A percentile compares a stretch with the other conserved stretches of the same genome.
These are phyloP conservation scores for Venturia carpophila DNA, from an alignment of 2,329 filamentous ascomycete species.

Conservation along the genomic window DNA sequence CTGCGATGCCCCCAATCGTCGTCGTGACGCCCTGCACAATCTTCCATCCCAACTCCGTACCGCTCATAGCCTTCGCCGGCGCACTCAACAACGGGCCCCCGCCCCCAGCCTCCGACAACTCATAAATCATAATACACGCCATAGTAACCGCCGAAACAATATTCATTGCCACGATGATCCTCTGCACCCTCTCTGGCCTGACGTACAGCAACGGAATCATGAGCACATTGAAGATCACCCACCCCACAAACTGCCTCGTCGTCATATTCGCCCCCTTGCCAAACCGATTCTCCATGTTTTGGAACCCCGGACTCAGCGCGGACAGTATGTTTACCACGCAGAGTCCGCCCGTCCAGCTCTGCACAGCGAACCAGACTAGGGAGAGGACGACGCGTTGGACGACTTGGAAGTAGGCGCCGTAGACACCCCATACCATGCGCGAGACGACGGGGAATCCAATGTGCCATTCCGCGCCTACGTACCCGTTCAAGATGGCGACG, in stretches of 20 bases:
- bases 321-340: neutral
- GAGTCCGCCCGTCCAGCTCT: slow-evolving; percentile 32
- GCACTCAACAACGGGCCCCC: neutral
- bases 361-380: slow-evolving; percentile 35
- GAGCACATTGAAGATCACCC: neutral
- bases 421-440: slow-evolving; percentile 37
- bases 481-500: slow-evolving; percentile 30
- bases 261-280: slow-evolving; percentile 2
- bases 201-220: neutral
- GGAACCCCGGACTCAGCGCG: neutral
- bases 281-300: neutral
- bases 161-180: neutral
- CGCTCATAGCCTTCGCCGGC: neutral
- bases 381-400: slow-evolving; percentile 36
- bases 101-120: neutral
- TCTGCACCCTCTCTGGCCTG: neutral
- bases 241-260: slow-evolving; percentile 1
- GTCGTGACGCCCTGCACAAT: slow-evolving; percentile 26
- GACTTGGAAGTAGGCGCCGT: slow-evolving; percentile 35
- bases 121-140: neutral
- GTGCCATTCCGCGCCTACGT: slow-evolving; percentile 34
- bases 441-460: slow-evolving; percentile 38
- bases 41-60: slow-evolving; percentile 16
- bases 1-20: slow-evolving; percentile 26
- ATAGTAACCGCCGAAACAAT: neutral